Evolutionary conservation across 257 asterid genomes (phyloP), one percentile per base, ranked within the genome.

Genomic region (Solanum ahanhuiri): DNA sequence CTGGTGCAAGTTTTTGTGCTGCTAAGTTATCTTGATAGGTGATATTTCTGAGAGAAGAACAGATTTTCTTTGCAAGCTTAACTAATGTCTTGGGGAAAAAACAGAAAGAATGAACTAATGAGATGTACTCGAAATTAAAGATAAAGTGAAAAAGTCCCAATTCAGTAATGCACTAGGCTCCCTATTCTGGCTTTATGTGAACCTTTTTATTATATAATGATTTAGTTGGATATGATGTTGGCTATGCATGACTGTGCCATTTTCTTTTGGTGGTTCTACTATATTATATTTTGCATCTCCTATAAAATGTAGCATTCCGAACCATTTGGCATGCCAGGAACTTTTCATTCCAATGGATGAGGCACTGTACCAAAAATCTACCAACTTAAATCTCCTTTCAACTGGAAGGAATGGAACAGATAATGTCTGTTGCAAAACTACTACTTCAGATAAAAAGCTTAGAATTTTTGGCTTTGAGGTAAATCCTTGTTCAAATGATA

Each of bases 381-480:
- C 84, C 67, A 48, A 30, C 84, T 81, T 48, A 28, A 48, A 41
- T 60, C 82, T 81, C 82, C 72, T 30, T 41, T 81, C 67, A 48
- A 81, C 84, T 10, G 28, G 11, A 81, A 48, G 9, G 6, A 81
- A 81, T 81, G 67, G 67, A 81, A 30, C 84, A 81, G 67, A 81
- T 81, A 30, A 4, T 48, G 28, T 48, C 28, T 81, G 6, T 81
- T 81, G 67, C 84, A 81, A 81, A 48, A 81, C 30, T 31, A 64
- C 18, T 86, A 43, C 37, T 45, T 15, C 25, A 35, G 84, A 28
- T 37, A 71, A 87, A 87, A 87, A 85, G 69, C 35, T 87, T 67
- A 86, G 81, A 57, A 79, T 87, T 17, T 87, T 87, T 20, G 89
- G 89, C 67, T 82, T 87, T 71, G 89, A 87, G 85, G 35, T 87